A percentile compares a stretch with the other conserved stretches of the same genome.
These are phyloP conservation scores for Aotearoamyces nothofagi DNA, from an alignment of 2,329 filamentous ascomycete species.

Conservation along the genomic window DNA sequence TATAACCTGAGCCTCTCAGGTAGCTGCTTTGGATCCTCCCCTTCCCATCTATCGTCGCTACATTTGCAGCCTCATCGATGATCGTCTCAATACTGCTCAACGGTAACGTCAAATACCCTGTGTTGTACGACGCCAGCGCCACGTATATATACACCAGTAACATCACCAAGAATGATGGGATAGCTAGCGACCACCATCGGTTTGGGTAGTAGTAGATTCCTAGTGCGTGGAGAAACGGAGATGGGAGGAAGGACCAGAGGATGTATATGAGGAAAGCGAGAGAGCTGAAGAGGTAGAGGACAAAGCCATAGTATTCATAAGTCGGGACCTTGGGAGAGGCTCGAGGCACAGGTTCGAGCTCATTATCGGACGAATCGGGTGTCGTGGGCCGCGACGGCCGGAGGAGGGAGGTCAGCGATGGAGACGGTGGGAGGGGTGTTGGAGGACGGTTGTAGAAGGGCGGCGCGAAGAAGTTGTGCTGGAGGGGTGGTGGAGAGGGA, in stretches of 20 bases:
- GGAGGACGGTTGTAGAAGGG: conserved; percentile 98
- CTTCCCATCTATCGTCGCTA: conserved; percentile 66
- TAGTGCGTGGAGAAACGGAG: conserved; percentile 78
- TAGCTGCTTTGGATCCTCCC: conserved; percentile 32
- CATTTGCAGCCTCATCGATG: conserved; percentile 76
- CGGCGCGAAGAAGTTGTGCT: conserved; percentile 43
- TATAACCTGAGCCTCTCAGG: conserved; percentile 17
- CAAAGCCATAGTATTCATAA: conserved; percentile 98
- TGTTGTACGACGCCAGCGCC: conserved; percentile 82
- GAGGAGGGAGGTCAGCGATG: conserved; percentile 80
- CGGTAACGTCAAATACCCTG: conserved; percentile 70
- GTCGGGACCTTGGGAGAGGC: conserved; percentile 92
- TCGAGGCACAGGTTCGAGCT: conserved; percentile 62
- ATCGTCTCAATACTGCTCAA: conserved; percentile 73
- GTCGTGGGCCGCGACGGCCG: conserved; percentile 86
- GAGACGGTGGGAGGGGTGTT: conserved; percentile 82
- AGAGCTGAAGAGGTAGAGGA: conserved; percentile 80
- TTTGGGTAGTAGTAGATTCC: conserved; percentile 96
- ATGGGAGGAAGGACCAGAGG: conserved; percentile 73
- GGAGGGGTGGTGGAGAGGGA: conserved; percentile 23
- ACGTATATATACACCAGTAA: conserved; percentile 84
- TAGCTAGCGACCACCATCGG: conserved; percentile 91
- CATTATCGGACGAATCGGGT: conserved; percentile 80
- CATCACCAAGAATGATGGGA: conserved; percentile 84
- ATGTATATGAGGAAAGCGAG: conserved; percentile 61